phyloP scores from a whole-genome alignment of 75 land plant species.

The Adiantum capillusveneris region DNA sequence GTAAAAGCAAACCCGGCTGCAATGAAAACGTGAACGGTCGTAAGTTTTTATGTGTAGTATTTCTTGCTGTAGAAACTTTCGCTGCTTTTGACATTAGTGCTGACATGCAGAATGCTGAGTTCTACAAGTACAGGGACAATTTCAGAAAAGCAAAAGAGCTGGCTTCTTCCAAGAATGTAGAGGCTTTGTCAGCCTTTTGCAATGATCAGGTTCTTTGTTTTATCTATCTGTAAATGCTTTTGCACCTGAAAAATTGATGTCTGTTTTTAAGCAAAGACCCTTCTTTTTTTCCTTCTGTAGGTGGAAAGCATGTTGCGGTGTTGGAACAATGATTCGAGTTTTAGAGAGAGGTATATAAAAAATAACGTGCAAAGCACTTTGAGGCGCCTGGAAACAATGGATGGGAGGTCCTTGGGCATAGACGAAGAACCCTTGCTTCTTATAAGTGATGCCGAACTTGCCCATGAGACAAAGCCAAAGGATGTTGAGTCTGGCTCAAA shows the following conservation, averaged over 20 bases:
- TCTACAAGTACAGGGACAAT: conserved; percentile 21
- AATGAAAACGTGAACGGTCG: no score
- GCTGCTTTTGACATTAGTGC: background rate
- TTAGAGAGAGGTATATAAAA: conserved; percentile 57
- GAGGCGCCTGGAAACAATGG: conserved; percentile 58
- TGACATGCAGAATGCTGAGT: conserved; percentile 11
- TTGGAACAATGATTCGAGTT: conserved; percentile 63
- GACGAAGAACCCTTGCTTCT: conserved; percentile 60
- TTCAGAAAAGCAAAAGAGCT: conserved; percentile 15
- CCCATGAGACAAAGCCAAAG: background rate
- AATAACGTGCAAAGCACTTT: conserved; percentile 66
- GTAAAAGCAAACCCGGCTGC: no score
- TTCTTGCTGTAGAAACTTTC: background rate
- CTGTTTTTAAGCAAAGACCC: background rate
- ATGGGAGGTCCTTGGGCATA: conserved; percentile 83
- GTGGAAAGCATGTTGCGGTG: conserved; percentile 47
- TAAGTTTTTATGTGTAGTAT: no score
- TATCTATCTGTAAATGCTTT: background rate
- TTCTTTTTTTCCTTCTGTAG: conserved; percentile 17
- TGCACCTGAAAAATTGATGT: no score
- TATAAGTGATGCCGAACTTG: conserved; percentile 4
- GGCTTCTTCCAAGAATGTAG: conserved; percentile 9
- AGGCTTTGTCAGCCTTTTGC: conserved; percentile 18
- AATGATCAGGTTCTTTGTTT: conserved; percentile 13
- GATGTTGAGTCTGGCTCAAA: background rate